These are phyloP conservation scores for Apiotrichum siamense DNA, from an alignment of 1,284 basidiomycete genomes.

Conservation along the genomic window DNA sequence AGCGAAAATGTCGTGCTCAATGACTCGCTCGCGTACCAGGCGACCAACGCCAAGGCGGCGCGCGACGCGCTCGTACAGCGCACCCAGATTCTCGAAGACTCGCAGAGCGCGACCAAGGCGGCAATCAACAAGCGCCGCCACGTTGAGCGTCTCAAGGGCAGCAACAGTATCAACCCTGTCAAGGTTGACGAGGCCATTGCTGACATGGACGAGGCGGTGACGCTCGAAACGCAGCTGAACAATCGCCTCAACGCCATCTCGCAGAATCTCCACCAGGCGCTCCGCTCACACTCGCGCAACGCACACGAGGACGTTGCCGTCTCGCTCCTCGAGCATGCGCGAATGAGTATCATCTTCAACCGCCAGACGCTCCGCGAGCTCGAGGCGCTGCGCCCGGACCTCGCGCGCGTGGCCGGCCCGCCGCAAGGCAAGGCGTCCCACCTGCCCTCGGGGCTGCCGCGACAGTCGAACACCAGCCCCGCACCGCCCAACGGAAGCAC, in stretches of 20 bases:
- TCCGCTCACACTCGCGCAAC: conserved; percentile 71
- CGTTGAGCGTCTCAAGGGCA: conserved; percentile 83
- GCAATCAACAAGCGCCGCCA: conserved; percentile 84
- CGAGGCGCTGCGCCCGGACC: conserved; percentile 71
- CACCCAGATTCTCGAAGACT: conserved; percentile 81
- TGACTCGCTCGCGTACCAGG: conserved; percentile 87
- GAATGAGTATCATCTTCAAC: conserved; percentile 84
- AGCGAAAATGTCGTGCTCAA: conserved; percentile 88
- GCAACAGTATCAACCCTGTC: conserved; percentile 73
- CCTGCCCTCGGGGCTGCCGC: background rate
- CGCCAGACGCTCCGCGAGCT: conserved; percentile 77
- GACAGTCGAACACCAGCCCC: background rate
- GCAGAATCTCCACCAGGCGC: conserved; percentile 75
- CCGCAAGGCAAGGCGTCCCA: background rate
- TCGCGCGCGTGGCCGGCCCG: conserved; percentile 46
- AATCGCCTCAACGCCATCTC: conserved; percentile 81
- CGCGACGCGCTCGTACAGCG: conserved; percentile 77
- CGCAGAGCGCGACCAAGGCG: conserved; percentile 79
- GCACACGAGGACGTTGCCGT: conserved; percentile 83
- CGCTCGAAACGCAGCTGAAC: conserved; percentile 74
- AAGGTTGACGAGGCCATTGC: conserved; percentile 87
- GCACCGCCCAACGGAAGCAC: too few species aligned
- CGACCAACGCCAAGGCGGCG: conserved; percentile 85
- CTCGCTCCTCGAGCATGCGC: conserved; percentile 80
- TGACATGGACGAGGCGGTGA: conserved; percentile 77